Conservation (phyloP, 78 protist genomes). For the slime mould (Dictyostelium discoideum) region DNA sequence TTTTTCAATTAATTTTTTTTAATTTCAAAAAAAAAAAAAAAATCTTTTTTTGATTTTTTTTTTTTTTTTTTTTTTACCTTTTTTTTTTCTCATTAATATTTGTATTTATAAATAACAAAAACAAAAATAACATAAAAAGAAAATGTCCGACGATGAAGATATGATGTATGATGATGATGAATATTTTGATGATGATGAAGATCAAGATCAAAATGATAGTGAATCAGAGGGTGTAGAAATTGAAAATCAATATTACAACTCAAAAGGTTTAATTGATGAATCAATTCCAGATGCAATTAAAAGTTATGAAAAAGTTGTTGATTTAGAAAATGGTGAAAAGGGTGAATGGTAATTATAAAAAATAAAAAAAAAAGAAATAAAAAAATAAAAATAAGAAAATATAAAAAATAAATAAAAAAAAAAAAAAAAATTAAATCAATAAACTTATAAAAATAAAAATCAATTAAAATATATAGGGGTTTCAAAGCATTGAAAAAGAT, state of each 20-base stretch:
- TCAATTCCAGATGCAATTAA: slow-evolving; percentile 69
- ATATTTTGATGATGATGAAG: slow-evolving; percentile 59
- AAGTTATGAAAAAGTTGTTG: slow-evolving; percentile 73
- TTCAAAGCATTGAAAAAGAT: slow-evolving; percentile 86
- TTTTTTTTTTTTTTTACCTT: no score
- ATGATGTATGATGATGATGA: slow-evolving; percentile 85
- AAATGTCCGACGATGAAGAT: slow-evolving; percentile 84
- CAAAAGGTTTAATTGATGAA: slow-evolving; percentile 85
- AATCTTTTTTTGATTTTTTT: no score
- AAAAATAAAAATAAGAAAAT: background rate
- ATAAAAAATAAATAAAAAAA: background rate
- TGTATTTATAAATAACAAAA: background rate
- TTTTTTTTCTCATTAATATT: background rate
- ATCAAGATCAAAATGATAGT: slow-evolving; percentile 60
- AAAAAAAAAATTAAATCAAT: background rate
- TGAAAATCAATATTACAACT: slow-evolving; percentile 85
- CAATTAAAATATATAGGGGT: slow-evolving; percentile 60
- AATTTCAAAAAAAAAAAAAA: no score
- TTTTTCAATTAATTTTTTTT: background rate
- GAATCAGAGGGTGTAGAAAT: slow-evolving; percentile 73
- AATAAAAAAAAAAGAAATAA: background rate
- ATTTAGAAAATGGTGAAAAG: slow-evolving; percentile 82
- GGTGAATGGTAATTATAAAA: slow-evolving; percentile 74
- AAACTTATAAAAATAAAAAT: background rate
- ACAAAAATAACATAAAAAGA: background rate